These are phyloP conservation scores for Phallus indusiatus DNA, from an alignment of 768 basidiomycete species.

Conservation along the genomic window DNA sequence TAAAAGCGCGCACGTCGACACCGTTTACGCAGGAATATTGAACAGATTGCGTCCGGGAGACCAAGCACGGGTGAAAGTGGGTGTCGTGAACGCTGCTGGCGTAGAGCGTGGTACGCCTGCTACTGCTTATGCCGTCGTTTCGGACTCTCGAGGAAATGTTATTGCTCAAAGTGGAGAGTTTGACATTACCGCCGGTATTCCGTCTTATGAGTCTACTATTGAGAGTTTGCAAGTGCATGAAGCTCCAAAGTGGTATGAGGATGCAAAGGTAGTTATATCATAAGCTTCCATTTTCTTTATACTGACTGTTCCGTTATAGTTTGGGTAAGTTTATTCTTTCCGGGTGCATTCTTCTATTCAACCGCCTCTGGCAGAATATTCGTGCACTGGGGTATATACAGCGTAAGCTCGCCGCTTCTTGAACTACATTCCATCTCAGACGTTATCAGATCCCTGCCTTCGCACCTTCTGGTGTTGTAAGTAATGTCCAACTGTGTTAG, in stretches of 20 bases:
- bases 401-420: slow-evolving; percentile 22
- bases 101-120: slow-evolving; percentile 17
- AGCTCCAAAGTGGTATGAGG: slow-evolving; percentile 33
- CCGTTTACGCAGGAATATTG: slow-evolving; percentile 31
- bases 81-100: slow-evolving; percentile 24
- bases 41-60: slow-evolving; percentile 41
- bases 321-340: slow-evolving; percentile 30
- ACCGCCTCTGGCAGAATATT: slow-evolving; percentile 11
- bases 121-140: slow-evolving; percentile 22
- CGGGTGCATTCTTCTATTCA: slow-evolving; percentile 51
- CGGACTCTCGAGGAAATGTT: slow-evolving; percentile 24
- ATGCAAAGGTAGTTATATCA: slow-evolving; percentile 25
- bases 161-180: slow-evolving; percentile 30
- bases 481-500: neutral
- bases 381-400: slow-evolving; percentile 7
- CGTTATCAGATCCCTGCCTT: slow-evolving; percentile 14
- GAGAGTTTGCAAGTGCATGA: slow-evolving; percentile 35
- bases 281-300: neutral
- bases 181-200: slow-evolving; percentile 27
- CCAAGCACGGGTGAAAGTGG: slow-evolving; percentile 40
- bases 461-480: slow-evolving; percentile 10
- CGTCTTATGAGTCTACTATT: slow-evolving; percentile 31
- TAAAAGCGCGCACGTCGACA: slow-evolving; percentile 23
- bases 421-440: slow-evolving; percentile 28
- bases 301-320: neutral